phyloP scores from a whole-genome alignment of 2,329 filamentous ascomycete genomes.

The Colletotrichum sojae region DNA sequence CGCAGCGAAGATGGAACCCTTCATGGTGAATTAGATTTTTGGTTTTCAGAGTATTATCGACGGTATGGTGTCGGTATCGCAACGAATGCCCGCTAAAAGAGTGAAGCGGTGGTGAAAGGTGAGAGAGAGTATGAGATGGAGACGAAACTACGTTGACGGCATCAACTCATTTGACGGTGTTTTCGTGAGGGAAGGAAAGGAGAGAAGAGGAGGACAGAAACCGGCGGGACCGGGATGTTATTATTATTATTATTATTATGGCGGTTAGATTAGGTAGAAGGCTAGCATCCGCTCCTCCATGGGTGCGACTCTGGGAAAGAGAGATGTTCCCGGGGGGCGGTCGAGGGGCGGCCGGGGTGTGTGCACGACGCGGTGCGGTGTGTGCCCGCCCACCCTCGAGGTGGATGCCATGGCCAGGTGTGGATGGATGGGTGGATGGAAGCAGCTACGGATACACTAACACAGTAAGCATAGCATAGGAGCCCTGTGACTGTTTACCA shows the following conservation, averaged over 20 bases:
- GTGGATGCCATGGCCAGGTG: conserved; percentile 27
- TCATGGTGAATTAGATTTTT: conserved; percentile 73
- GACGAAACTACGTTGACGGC: conserved; percentile 68
- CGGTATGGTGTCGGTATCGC: conserved; percentile 41
- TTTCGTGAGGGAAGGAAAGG: conserved; percentile 57
- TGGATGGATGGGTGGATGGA: conserved; percentile 6
- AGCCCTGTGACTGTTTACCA: conserved; percentile 30
- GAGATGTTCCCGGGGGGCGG: conserved; percentile 21
- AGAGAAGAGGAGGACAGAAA: conserved; percentile 51
- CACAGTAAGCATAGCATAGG: conserved; percentile 17
- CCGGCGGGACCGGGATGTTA: conserved; percentile 57
- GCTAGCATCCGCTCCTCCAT: conserved; percentile 39
- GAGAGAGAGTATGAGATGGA: conserved; percentile 50
- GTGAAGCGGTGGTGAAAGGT: conserved; percentile 77
- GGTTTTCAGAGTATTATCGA: conserved; percentile 49
- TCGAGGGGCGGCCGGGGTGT: conserved; percentile 23
- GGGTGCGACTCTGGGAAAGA: conserved; percentile 35
- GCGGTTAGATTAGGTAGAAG: conserved; percentile 36
- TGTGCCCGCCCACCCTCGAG: conserved; percentile 31
- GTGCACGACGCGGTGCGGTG: conserved; percentile 40
- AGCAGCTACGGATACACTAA: conserved; percentile 17
- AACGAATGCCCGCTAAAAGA: conserved; percentile 87
- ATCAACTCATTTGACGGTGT: conserved; percentile 64
- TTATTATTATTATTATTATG: conserved; percentile 60
- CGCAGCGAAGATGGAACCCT: conserved; percentile 77